A percentile compares a stretch with the other conserved stretches of the same genome.
Conservation (phyloP, 2,329 filamentous ascomycete genomes). For the Fusarium sp. region DNA sequence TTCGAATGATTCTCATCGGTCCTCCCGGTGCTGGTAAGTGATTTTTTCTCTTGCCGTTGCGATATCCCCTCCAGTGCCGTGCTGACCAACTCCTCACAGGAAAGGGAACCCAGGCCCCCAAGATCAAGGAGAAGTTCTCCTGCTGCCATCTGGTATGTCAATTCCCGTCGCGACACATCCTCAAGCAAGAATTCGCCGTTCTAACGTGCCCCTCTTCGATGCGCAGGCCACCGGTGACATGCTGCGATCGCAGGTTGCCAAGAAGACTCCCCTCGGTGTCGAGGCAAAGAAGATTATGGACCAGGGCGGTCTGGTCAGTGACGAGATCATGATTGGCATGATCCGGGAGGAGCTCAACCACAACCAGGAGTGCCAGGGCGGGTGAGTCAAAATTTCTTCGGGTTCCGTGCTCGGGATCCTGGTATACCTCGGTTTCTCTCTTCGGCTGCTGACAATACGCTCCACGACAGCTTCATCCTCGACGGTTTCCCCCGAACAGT, state of each 20-base stretch:
- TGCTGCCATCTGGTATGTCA: slow-evolving; percentile 91
- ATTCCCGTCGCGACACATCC: slow-evolving; percentile 26
- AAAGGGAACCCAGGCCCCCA: slow-evolving; percentile 98
- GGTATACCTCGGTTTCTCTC: slow-evolving; percentile 4
- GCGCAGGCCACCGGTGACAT: slow-evolving; percentile 95
- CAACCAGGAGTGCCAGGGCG: slow-evolving; percentile 96
- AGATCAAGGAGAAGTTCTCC: slow-evolving; percentile 97
- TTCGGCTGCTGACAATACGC: slow-evolving; percentile 32
- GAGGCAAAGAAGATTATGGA: slow-evolving; percentile 99
- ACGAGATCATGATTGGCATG: slow-evolving; percentile 99
- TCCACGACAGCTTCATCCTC: slow-evolving; percentile 84
- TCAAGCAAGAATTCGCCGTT: not conserved
- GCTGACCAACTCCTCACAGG: slow-evolving; percentile 64
- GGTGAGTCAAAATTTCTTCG: slow-evolving; percentile 67
- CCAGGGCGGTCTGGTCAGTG: slow-evolving; percentile 94
- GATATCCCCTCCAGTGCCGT: slow-evolving; percentile 1
- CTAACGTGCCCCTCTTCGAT: slow-evolving; percentile 32
- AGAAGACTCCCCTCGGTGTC: slow-evolving; percentile 93
- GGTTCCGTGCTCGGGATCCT: slow-evolving; percentile 13
- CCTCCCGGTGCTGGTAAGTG: slow-evolving; percentile 93
- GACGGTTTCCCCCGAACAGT: slow-evolving; percentile 99
- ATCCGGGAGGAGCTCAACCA: slow-evolving; percentile 96
- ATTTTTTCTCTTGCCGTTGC: slow-evolving; percentile 5
- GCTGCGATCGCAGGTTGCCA: slow-evolving; percentile 97
- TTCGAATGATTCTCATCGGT: slow-evolving; percentile 98